Percentiles rank a stretch among this genome's conserved stretches.
Evolutionary conservation across 768 basidiomycete genomes (phyloP).

Genomic region (Sistotremastrum niveocremeum): DNA sequence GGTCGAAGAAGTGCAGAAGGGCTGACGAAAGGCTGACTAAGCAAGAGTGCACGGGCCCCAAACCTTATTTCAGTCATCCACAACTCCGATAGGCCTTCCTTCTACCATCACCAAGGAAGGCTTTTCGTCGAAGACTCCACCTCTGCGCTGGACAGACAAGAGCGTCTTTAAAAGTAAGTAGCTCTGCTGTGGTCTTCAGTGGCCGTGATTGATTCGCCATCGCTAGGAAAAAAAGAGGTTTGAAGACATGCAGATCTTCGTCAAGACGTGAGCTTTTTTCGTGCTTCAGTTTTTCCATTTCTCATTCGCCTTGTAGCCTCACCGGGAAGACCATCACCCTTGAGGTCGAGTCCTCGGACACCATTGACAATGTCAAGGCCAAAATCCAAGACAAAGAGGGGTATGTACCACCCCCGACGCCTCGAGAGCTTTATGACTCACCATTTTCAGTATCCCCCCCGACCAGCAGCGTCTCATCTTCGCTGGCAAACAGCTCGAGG

Average conservation of each 20-base stretch:
- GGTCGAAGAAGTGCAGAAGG: too few relatives aligned
- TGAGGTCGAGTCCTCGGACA: conserved; percentile 95
- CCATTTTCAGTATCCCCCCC: conserved; percentile 54
- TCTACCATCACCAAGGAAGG: neutral
- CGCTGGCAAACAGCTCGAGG: conserved; percentile 98
- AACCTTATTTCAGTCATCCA: too few relatives aligned
- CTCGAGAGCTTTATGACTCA: conserved; percentile 2
- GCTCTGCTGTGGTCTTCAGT: neutral
- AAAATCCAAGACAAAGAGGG: conserved; percentile 98
- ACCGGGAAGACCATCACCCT: conserved; percentile 99
- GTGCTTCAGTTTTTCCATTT: conserved; percentile 5
- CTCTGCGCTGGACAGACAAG: conserved; percentile 85
- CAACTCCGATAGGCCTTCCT: too few relatives aligned
- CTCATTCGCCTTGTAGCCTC: conserved; percentile 41
- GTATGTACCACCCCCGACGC: conserved; percentile 26
- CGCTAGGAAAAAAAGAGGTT: neutral
- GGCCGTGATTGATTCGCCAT: neutral
- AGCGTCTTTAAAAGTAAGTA: conserved; percentile 35
- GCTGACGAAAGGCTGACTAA: too few relatives aligned
- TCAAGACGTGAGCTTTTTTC: conserved; percentile 63
- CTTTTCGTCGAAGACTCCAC: conserved; percentile 87
- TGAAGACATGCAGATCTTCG: conserved; percentile 87
- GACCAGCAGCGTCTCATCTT: conserved; percentile 98
- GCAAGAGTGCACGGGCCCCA: too few relatives aligned
- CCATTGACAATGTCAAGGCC: conserved; percentile 96